A percentile compares a stretch with the other conserved stretches of the same genome.
phyloP scores from a whole-genome alignment of 345 rosid genomes.

The Eucalyptus lansdowneana region DNA sequence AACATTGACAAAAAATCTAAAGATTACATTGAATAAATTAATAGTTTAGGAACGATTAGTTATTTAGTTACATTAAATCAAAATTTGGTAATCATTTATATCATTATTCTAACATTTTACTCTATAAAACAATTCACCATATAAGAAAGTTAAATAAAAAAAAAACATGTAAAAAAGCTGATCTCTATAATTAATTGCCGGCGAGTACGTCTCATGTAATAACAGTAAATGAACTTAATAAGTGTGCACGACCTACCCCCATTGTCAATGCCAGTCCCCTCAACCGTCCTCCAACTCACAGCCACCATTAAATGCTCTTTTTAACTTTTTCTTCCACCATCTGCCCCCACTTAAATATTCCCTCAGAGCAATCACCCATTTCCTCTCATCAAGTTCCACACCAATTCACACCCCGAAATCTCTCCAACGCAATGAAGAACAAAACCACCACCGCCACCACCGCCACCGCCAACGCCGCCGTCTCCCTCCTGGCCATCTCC shows the following conservation, averaged over 20 bases:
- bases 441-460: background rate
- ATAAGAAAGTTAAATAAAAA: background rate
- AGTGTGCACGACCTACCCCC: background rate
- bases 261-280: background rate
- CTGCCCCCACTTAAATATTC: background rate
- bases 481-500: background rate
- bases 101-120: too few species aligned
- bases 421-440: background rate
- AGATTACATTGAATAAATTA: accelerated
- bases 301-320: background rate
- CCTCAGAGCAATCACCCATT: background rate
- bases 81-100: too few species aligned
- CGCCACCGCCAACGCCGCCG: background rate
- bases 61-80: accelerated
- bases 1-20: too few species aligned
- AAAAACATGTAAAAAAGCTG: too few species aligned
- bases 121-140: background rate
- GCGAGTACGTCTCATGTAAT: background rate
- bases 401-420: background rate
- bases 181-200: background rate
- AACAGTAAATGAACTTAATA: background rate
- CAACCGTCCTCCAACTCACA: background rate
- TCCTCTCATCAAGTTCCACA: background rate
- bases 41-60: too few species aligned
- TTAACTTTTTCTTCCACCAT: background rate